Evolutionary conservation across 1,284 basidiomycete species (phyloP), one percentile per base, ranked within the genome.

Genomic region (Austroboletus niveus): DNA sequence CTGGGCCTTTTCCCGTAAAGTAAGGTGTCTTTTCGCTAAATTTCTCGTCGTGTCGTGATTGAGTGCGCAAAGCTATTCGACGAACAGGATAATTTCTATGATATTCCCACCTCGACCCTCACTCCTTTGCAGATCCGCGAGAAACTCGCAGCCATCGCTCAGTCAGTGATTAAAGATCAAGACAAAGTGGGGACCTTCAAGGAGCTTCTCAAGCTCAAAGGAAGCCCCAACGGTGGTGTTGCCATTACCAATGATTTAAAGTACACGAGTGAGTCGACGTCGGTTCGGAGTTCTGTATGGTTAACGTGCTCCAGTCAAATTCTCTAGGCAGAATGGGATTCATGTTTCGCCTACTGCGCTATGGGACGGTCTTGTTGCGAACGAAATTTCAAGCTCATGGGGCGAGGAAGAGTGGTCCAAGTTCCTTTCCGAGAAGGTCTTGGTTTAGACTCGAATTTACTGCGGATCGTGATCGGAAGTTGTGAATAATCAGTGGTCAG

Each of bases 281-380:
- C 35, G 32, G 34, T 35, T 35, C 44, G 51, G 40, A 4, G 6
- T n/a, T 3, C 30, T 49, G 41, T 22, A 36, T 39, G n/a, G 35
- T 24, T n/a, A 14, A 41, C 27, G 7, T 22, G 4, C 32, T 51
- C 34, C 57, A 88, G 85, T 94, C 74, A 96, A 96, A 72, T 87
- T 89, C 66, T 85, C 91, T 7, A 79, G 94, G 56, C 94, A 97
- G 76, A 97, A 97, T 59, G 79, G 90, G 6, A 85, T 97, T 48
- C 94, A 97, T 61, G 92, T 96, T 47, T 95, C 93, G 31, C 94
- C 94, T 2, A 93, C 93, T 9, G 88, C 82, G 1, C 72, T 94
- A 3, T 92, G 87, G 82, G 88, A 94, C 64, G 95, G 95, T 8
- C 73, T 98, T 32, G 69, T 94, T 52, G 89, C 85, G 20, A 79